Evolutionary conservation across 208 protist species (phyloP).

Genomic region (Crithidia fasciculata): DNA sequence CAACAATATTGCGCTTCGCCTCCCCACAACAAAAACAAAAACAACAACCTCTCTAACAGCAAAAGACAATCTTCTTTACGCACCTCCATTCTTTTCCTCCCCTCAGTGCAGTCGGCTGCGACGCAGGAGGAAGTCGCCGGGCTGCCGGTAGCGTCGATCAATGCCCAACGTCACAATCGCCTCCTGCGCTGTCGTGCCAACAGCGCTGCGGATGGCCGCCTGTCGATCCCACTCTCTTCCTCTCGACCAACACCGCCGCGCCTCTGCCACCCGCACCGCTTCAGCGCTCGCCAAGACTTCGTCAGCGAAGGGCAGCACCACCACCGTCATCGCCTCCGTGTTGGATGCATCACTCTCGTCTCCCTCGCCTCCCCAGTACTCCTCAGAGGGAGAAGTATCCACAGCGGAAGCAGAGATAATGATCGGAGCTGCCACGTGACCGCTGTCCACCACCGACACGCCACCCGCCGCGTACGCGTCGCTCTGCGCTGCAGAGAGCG

Average conservation of each 20-base stretch:
- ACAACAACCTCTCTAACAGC: too few relatives aligned
- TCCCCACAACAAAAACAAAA: too few relatives aligned
- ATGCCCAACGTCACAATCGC: slow-evolving; percentile 66
- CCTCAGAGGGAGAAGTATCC: not conserved
- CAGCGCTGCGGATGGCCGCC: slow-evolving; percentile 55
- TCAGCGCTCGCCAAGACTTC: slow-evolving; percentile 33
- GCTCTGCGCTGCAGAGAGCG: slow-evolving; percentile 16
- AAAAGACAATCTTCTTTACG: too few relatives aligned
- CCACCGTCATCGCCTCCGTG: slow-evolving; percentile 33
- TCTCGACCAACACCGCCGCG: slow-evolving; percentile 42
- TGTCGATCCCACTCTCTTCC: slow-evolving; percentile 86
- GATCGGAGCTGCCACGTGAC: slow-evolving; percentile 40
- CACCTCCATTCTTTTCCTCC: too few relatives aligned
- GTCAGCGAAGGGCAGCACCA: slow-evolving; percentile 52
- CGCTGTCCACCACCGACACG: slow-evolving; percentile 44
- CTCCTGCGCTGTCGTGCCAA: slow-evolving; percentile 74
- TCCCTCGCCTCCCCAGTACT: not conserved
- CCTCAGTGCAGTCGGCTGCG: not conserved
- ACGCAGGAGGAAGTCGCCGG: slow-evolving; percentile 55
- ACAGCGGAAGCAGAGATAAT: slow-evolving; percentile 1
- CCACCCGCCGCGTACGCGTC: not conserved
- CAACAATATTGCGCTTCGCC: too few relatives aligned
- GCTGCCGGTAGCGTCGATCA: slow-evolving; percentile 73
- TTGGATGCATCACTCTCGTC: not conserved
- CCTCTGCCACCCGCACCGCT: slow-evolving; percentile 14